Conservation (phyloP, 1,284 basidiomycete species). For the Tilletia setariae region DNA sequence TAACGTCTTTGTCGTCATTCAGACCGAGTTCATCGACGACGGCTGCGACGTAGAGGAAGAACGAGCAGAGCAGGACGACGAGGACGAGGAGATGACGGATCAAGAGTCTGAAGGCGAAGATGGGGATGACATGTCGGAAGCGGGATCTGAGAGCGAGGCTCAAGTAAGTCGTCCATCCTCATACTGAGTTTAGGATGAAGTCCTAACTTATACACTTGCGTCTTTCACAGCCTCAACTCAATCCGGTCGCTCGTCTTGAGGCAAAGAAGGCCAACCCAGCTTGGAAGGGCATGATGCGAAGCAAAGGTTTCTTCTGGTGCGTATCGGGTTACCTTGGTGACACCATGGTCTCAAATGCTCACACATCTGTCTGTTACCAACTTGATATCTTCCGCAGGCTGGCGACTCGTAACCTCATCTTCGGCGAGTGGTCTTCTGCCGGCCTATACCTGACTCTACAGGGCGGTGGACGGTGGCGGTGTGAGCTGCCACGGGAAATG, state of each 20-base stretch:
- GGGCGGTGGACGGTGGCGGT: slow-evolving; percentile 57
- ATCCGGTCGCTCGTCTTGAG: slow-evolving; percentile 55
- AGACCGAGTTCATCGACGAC: slow-evolving; percentile 53
- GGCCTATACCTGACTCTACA: slow-evolving; percentile 57
- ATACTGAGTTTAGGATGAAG: not conserved
- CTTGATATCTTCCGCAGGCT: no score
- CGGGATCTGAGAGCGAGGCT: slow-evolving; percentile 21
- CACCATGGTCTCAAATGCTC: slow-evolving; percentile 7
- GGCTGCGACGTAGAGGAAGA: slow-evolving; percentile 28
- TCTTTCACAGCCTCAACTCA: slow-evolving; percentile 55
- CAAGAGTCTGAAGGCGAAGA: slow-evolving; percentile 14
- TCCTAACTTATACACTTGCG: not conserved
- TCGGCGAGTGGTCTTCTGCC: slow-evolving; percentile 59
- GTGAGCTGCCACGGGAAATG: slow-evolving; percentile 50
- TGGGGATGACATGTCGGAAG: slow-evolving; percentile 18
- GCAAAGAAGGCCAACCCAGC: slow-evolving; percentile 54
- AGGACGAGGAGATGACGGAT: slow-evolving; percentile 5
- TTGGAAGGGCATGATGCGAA: slow-evolving; percentile 56
- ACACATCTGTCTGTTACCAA: no score
- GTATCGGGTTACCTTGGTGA: slow-evolving; percentile 48
- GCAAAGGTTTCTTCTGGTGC: slow-evolving; percentile 58
- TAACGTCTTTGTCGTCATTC: slow-evolving; percentile 56
- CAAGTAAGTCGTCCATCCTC: slow-evolving; percentile 23
- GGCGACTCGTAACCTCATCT: slow-evolving; percentile 43
- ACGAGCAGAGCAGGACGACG: slow-evolving; percentile 17